Percentiles rank a stretch among this genome's conserved stretches.
phyloP scores from a whole-genome alignment of 1,139 yeast genomes.

The Debaryomyces sp. region DNA sequence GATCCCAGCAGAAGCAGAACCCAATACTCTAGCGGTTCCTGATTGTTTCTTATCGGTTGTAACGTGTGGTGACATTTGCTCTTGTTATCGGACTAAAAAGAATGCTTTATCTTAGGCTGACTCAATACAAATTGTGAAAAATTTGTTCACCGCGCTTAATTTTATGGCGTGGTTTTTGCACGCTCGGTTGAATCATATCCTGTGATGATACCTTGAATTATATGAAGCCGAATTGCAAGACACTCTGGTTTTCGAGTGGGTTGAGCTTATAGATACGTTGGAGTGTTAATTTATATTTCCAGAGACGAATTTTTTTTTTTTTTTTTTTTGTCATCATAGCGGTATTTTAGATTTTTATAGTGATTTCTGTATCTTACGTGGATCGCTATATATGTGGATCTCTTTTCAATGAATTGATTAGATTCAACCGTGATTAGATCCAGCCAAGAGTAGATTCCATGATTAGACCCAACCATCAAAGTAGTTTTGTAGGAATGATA shows the following conservation, averaged over 20 bases:
- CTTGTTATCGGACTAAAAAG: background rate
- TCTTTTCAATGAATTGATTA: too few species aligned
- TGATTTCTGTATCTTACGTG: too few species aligned
- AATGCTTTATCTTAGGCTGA: background rate
- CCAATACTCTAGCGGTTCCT: slow-evolving; percentile 87
- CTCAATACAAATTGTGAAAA: slow-evolving; percentile 2
- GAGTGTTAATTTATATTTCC: too few species aligned
- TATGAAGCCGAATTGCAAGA: background rate
- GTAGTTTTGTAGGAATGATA: too few species aligned
- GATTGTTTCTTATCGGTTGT: slow-evolving; percentile 79
- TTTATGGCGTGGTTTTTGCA: background rate
- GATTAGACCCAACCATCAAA: too few species aligned
- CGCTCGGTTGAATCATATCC: background rate
- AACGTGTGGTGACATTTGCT: slow-evolving; percentile 53
- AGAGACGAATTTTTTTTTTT: too few species aligned
- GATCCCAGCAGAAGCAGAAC: slow-evolving; percentile 97
- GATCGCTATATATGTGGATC: too few species aligned
- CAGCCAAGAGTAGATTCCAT: too few species aligned
- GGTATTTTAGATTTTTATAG: too few species aligned
- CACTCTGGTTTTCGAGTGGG: background rate
- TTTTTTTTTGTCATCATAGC: too few species aligned
- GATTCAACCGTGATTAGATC: too few species aligned
- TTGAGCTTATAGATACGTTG: background rate
- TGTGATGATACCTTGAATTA: background rate
- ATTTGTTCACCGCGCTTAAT: slow-evolving; percentile 14